Evolutionary conservation across 352 stramenopile species (phyloP).

Genomic region (Phytopythium oedochilum): DNA sequence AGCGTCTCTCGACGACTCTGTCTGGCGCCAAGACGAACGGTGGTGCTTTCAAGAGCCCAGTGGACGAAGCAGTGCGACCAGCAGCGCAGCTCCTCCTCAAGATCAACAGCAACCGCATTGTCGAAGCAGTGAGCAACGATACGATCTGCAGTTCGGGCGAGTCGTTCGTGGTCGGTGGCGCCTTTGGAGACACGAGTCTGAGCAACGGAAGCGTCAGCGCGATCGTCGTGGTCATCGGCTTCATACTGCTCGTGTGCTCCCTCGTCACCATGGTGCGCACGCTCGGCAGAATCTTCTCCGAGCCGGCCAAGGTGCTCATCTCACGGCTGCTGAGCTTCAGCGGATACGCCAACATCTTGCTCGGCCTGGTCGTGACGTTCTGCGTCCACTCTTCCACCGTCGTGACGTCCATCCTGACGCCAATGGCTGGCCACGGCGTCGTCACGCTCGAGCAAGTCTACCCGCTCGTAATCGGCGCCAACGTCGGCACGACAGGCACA

Average conservation of each 20-base stretch:
- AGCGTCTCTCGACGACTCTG: constrained; percentile 45
- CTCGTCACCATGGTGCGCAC: constrained; percentile 32
- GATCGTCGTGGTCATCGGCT: constrained; percentile 39
- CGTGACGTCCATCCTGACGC: constrained; percentile 87
- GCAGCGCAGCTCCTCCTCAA: constrained; percentile 24
- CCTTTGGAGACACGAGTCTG: constrained; percentile 26
- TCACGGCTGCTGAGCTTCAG: constrained; percentile 88
- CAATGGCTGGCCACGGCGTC: constrained; percentile 84
- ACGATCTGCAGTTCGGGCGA: constrained; percentile 13
- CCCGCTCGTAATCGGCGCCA: constrained; percentile 89
- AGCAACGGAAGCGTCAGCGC: constrained; percentile 38
- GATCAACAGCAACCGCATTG: constrained; percentile 35
- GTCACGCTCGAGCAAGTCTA: constrained; percentile 88
- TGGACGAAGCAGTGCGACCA: constrained; percentile 41
- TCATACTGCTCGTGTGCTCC: constrained; percentile 41
- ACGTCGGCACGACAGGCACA: constrained; percentile 90
- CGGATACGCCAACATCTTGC: constrained; percentile 84
- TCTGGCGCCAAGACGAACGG: constrained; percentile 24
- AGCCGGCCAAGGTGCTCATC: constrained; percentile 80
- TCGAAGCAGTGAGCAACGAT: constrained; percentile 27
- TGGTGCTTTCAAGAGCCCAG: constrained; percentile 34
- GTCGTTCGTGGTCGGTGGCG: constrained; percentile 35
- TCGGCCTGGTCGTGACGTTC: constrained; percentile 84
- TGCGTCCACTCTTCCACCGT: constrained; percentile 89
- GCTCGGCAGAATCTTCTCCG: constrained; percentile 68